Conservation (phyloP, 73 alveolate genomes). For the Paramecium pentaurelia region DNA sequence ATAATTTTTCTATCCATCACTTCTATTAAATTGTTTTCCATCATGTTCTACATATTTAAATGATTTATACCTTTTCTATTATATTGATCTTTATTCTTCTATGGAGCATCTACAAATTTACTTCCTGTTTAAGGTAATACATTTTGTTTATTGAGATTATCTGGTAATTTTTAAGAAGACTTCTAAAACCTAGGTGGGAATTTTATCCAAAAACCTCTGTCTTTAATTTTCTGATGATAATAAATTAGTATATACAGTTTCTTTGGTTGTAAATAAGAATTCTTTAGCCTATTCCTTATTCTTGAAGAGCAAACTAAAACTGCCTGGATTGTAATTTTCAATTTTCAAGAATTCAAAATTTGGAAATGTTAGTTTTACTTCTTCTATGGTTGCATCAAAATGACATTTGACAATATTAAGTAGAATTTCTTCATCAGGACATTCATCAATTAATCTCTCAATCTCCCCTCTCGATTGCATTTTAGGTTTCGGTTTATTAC, state of each 20-base stretch:
- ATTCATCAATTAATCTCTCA: constrained; percentile 6
- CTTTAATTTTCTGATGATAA: constrained; percentile 11
- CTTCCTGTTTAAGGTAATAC: background rate
- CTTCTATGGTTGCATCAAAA: constrained; percentile 38
- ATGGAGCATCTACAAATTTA: constrained; percentile 28
- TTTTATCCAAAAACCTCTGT: constrained; percentile 43
- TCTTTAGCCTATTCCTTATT: constrained; percentile 34
- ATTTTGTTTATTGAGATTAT: background rate
- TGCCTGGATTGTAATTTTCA: constrained; percentile 53
- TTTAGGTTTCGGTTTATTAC: constrained; percentile 2
- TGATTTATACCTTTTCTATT: background rate
- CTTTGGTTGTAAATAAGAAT: constrained; percentile 30
- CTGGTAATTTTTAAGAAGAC: background rate
- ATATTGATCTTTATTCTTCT: background rate
- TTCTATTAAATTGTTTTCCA: background rate
- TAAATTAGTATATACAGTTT: background rate
- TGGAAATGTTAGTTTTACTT: background rate
- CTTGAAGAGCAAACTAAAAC: constrained; percentile 13
- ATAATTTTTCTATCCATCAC: background rate
- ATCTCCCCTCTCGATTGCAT: constrained; percentile 42
- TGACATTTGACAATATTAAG: constrained; percentile 44
- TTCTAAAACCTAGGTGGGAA: constrained; percentile 20
- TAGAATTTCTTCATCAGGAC: constrained; percentile 38
- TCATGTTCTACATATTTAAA: background rate
- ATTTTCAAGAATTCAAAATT: constrained; percentile 12